These are phyloP conservation scores for Terana coerulea DNA, from an alignment of 768 basidiomycete genomes.

Conservation along the genomic window DNA sequence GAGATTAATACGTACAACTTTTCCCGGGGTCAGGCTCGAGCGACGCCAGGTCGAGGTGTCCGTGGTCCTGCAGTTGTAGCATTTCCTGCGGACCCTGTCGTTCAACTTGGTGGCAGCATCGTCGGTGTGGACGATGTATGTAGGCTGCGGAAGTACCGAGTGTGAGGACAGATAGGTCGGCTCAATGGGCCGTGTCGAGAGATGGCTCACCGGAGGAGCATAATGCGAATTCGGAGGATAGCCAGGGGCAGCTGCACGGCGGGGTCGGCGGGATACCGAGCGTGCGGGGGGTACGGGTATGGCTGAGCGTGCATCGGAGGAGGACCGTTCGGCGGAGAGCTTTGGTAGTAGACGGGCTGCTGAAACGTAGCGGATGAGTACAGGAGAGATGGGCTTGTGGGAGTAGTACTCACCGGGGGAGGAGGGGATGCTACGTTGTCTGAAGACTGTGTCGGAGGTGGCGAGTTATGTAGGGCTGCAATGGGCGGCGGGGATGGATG, in stretches of 20 bases:
- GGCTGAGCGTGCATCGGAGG: constrained; percentile 12
- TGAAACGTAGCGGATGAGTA: constrained; percentile 16
- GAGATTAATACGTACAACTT: constrained; percentile 47
- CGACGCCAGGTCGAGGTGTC: constrained; percentile 82
- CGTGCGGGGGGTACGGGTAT: constrained; percentile 22
- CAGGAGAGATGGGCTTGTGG: constrained; percentile 27
- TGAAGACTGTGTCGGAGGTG: constrained; percentile 45
- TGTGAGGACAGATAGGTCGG: constrained; percentile 20
- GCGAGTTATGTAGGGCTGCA: constrained; percentile 53
- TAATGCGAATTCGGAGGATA: constrained; percentile 24
- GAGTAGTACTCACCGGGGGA: constrained; percentile 36
- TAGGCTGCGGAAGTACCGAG: constrained; percentile 34
- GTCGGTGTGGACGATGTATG: constrained; percentile 55
- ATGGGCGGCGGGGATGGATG: constrained; percentile 47
- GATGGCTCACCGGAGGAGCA: constrained; percentile 15
- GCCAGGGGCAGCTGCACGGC: constrained; percentile 14
- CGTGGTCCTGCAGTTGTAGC: constrained; percentile 84
- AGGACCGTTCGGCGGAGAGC: constrained; percentile 6
- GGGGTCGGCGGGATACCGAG: constrained; percentile 18
- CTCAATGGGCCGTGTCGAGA: constrained; percentile 21
- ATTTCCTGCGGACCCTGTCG: constrained; percentile 70
- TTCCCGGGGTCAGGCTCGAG: constrained; percentile 73
- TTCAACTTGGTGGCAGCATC: constrained; percentile 79
- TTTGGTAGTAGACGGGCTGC: constrained; percentile 7
- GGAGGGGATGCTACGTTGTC: constrained; percentile 55